Evolutionary conservation across 164 flowering plant species (phyloP).

Genomic region (Nelumbo lutea): DNA sequence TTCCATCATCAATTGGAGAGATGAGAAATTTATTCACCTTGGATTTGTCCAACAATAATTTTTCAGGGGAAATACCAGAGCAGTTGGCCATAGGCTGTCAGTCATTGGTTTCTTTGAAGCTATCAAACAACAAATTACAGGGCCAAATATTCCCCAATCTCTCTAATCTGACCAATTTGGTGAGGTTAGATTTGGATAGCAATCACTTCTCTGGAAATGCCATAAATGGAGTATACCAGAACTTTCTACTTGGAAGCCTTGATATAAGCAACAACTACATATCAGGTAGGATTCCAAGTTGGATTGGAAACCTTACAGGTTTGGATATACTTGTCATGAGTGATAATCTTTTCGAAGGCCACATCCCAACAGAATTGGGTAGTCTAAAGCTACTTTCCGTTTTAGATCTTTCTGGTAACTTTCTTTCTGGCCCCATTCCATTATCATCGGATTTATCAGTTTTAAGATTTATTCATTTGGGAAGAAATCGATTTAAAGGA

Average conservation of each 20-base stretch:
- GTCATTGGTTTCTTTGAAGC: background rate
- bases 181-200: background rate
- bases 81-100: background rate
- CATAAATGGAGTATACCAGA: background rate
- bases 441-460: background rate
- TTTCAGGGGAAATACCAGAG: constrained; percentile 2
- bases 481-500: constrained; percentile 6
- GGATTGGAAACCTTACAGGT: background rate
- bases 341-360: background rate
- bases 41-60: constrained; percentile 4
- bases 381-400: background rate
- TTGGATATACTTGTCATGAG: background rate
- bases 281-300: too few species aligned
- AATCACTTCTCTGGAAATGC: constrained; percentile 5
- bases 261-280: constrained; percentile 2
- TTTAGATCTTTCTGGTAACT: background rate
- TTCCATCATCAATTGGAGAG: constrained; percentile 1
- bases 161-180: background rate
- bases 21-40: background rate
- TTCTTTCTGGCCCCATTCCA: constrained; percentile 1
- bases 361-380: background rate
- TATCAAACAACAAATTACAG: constrained; percentile 6
- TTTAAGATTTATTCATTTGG: background rate
- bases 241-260: background rate
- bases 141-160: constrained; percentile 2